phyloP scores from a whole-genome alignment of 331 rosid genomes.

The Arachis monticola region DNA sequence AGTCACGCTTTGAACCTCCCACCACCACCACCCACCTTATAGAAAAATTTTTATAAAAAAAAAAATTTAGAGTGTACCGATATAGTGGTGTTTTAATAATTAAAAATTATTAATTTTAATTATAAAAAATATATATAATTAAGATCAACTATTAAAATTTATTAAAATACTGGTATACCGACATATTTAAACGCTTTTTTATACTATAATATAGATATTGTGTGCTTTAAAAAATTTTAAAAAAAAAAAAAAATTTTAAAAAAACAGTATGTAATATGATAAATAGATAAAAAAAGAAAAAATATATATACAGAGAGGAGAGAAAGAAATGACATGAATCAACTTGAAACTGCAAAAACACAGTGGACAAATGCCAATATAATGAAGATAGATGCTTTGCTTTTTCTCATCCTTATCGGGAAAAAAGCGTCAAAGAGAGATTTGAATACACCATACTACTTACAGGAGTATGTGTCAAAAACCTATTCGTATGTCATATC shows the following conservation, averaged over 20 bases:
- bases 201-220: slow-evolving; percentile 8
- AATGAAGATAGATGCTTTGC: neutral
- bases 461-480: neutral
- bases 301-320: slow-evolving; percentile 8
- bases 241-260: too few species aligned
- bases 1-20: slow-evolving; percentile 49
- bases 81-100: too few species aligned
- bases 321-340: neutral
- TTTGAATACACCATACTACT: too few species aligned
- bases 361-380: neutral
- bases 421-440: too few species aligned
- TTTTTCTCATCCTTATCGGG: neutral
- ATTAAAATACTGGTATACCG: too few species aligned
- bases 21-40: neutral
- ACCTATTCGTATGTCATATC: slow-evolving; percentile 12
- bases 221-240: too few species aligned
- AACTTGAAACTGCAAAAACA: slow-evolving; percentile 6
- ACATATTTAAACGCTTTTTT: too few species aligned
- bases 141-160: too few species aligned
- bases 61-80: too few species aligned
- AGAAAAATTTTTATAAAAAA: too few species aligned
- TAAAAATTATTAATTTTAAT: too few species aligned
- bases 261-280: neutral
- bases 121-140: too few species aligned
- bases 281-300: neutral